Conservation (phyloP, 148 eudicot species). For the Dianthus caryophyllus region DNA sequence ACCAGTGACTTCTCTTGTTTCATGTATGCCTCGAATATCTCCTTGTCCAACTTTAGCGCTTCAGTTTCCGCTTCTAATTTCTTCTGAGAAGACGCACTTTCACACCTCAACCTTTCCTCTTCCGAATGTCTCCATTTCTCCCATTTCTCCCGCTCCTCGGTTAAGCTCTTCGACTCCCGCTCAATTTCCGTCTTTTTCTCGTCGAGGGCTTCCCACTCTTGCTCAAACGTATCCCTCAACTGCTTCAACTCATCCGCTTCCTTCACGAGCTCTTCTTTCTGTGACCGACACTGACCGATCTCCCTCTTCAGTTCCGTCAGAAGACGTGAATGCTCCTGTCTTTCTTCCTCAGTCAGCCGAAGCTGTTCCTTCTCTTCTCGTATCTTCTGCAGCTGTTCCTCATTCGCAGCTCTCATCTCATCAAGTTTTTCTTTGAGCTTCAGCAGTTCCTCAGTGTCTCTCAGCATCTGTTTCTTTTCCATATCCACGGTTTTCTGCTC, state of each 20-base stretch:
- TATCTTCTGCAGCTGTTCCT: conserved; percentile 43
- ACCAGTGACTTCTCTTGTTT: conserved; percentile 66
- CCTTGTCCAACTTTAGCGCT: conserved; percentile 68
- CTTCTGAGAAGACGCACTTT: conserved; percentile 49
- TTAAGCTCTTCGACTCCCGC: conserved; percentile 50
- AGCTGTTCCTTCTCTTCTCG: conserved; percentile 67
- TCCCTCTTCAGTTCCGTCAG: conserved; percentile 78
- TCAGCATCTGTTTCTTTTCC: conserved; percentile 58
- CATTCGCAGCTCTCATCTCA: conserved; percentile 45
- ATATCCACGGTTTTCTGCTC: conserved; percentile 64
- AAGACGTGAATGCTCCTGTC: conserved; percentile 60
- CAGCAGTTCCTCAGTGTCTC: conserved; percentile 51
- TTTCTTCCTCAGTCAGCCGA: conserved; percentile 80
- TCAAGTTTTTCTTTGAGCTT: conserved; percentile 65
- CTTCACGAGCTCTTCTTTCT: conserved; percentile 61
- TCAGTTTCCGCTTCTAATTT: conserved; percentile 71
- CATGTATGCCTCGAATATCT: conserved; percentile 71
- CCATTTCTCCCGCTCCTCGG: conserved; percentile 49
- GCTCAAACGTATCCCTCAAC: conserved; percentile 77
- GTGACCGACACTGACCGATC: conserved; percentile 59
- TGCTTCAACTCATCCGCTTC: conserved; percentile 74
- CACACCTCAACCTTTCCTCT: conserved; percentile 64
- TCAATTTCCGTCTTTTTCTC: conserved; percentile 54
- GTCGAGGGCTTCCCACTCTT: conserved; percentile 96
- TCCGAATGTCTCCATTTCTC: conserved; percentile 61